A percentile compares a stretch with the other conserved stretches of the same genome.
Conservation (phyloP, 179 eudicot species). For the Beta macrorhiza region DNA sequence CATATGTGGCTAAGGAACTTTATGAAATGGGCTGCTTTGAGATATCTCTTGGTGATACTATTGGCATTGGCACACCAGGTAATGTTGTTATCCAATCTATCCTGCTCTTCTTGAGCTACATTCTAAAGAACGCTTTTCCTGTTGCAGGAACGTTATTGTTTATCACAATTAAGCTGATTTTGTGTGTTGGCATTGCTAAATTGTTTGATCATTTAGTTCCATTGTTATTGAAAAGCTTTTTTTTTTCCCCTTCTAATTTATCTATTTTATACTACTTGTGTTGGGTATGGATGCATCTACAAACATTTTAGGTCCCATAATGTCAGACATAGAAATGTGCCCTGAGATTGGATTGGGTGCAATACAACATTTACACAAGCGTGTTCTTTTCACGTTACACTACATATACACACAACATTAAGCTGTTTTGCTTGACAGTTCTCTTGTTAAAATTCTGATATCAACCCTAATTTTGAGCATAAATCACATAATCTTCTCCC, state of each 20-base stretch:
- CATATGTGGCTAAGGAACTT: conserved; percentile 86
- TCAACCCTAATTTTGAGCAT: too few species aligned
- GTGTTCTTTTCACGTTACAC: too few species aligned
- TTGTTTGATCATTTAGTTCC: neutral
- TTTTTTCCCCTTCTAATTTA: too few species aligned
- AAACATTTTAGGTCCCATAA: neutral
- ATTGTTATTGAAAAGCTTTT: neutral
- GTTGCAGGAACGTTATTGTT: neutral
- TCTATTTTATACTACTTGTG: neutral
- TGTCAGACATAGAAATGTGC: neutral
- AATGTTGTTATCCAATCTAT: conserved; percentile 12
- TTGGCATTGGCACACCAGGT: conserved; percentile 97
- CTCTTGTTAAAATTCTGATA: too few species aligned
- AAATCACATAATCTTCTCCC: too few species aligned
- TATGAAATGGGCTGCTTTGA: conserved; percentile 92
- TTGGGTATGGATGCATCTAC: neutral
- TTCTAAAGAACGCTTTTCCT: neutral
- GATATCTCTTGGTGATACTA: conserved; percentile 95
- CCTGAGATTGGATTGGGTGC: too few species aligned
- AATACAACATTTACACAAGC: too few species aligned
- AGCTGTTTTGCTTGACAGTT: too few species aligned
- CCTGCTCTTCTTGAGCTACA: conserved; percentile 9
- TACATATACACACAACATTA: too few species aligned
- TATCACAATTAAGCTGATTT: neutral
- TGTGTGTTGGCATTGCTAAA: neutral